These are phyloP conservation scores for Lentinula sp. DNA, from an alignment of 768 basidiomycete species.

Conservation along the genomic window DNA sequence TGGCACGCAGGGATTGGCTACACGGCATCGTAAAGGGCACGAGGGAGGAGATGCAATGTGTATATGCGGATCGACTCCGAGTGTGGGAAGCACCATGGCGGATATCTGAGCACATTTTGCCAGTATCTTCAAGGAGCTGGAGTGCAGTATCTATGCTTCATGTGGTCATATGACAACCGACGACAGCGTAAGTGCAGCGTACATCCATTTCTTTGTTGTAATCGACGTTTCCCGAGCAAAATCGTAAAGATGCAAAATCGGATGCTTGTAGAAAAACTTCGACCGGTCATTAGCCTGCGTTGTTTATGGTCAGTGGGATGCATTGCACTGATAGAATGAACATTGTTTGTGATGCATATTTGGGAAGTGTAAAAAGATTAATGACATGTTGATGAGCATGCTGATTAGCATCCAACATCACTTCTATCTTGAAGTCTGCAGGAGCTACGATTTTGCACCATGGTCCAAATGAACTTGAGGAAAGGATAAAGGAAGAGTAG, in stretches of 20 bases:
- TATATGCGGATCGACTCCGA: background rate
- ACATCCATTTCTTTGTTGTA: constrained; percentile 86
- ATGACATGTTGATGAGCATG: constrained; percentile 27
- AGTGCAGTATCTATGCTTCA: constrained; percentile 32
- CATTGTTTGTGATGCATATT: constrained; percentile 36
- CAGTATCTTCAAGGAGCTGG: constrained; percentile 69
- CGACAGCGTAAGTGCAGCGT: constrained; percentile 8
- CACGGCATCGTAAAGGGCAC: constrained; percentile 76
- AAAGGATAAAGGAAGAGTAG: background rate
- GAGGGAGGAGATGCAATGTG: constrained; percentile 63
- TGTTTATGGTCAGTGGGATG: constrained; percentile 4
- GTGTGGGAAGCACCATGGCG: constrained; percentile 37
- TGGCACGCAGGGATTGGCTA: constrained; percentile 83
- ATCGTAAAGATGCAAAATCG: constrained; percentile 64
- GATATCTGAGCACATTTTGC: constrained; percentile 66
- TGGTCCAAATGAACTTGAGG: background rate
- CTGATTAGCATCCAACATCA: constrained; percentile 22
- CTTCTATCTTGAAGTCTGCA: constrained; percentile 15
- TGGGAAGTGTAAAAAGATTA: constrained; percentile 34
- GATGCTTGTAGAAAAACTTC: constrained; percentile 36
- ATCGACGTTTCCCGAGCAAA: constrained; percentile 70
- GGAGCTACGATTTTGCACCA: constrained; percentile 11
- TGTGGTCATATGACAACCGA: background rate
- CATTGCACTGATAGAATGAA: constrained; percentile 29
- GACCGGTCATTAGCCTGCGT: constrained; percentile 32